These are phyloP conservation scores for Trypanosoma boissoni DNA, from an alignment of 208 protist species.

Conservation along the genomic window DNA sequence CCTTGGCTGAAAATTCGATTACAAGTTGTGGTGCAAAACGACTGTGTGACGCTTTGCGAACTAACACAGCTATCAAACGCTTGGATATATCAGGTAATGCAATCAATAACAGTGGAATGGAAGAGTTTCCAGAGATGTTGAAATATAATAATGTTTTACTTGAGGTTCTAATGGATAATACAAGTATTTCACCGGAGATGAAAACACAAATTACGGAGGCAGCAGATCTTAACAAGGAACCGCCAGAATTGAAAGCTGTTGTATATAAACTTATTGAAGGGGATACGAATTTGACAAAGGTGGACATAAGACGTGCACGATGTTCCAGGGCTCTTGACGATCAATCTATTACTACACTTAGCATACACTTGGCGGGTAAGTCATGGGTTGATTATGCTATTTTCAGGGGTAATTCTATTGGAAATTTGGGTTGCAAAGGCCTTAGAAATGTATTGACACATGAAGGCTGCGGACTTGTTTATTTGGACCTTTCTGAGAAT, in stretches of 20 bases:
- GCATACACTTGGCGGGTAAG: constrained; percentile 39
- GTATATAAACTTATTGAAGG: constrained; percentile 59
- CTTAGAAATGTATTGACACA: constrained; percentile 45
- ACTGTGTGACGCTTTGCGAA: constrained; percentile 66
- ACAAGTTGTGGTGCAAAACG: constrained; percentile 63
- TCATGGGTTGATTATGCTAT: constrained; percentile 46
- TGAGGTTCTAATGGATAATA: constrained; percentile 45
- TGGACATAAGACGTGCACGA: constrained; percentile 43
- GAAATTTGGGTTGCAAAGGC: constrained; percentile 40
- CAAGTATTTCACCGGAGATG: constrained; percentile 40
- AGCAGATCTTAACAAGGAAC: constrained; percentile 73
- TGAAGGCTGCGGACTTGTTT: constrained; percentile 37
- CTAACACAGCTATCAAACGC: constrained; percentile 54
- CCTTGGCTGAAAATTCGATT: constrained; percentile 69
- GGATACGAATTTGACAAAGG: constrained; percentile 39
- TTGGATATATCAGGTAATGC: constrained; percentile 77
- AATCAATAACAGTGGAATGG: constrained; percentile 43
- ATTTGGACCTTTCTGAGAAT: constrained; percentile 53
- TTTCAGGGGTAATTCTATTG: constrained; percentile 60
- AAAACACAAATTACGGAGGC: constrained; percentile 42
- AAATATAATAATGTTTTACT: constrained; percentile 54
- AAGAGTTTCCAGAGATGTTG: constrained; percentile 54
- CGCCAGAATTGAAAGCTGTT: constrained; percentile 49
- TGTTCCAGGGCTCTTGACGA: constrained; percentile 54
- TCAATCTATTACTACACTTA: constrained; percentile 56